Evolutionary conservation across 805 yeast species (phyloP).

Genomic region (Saturnispora dispora): DNA sequence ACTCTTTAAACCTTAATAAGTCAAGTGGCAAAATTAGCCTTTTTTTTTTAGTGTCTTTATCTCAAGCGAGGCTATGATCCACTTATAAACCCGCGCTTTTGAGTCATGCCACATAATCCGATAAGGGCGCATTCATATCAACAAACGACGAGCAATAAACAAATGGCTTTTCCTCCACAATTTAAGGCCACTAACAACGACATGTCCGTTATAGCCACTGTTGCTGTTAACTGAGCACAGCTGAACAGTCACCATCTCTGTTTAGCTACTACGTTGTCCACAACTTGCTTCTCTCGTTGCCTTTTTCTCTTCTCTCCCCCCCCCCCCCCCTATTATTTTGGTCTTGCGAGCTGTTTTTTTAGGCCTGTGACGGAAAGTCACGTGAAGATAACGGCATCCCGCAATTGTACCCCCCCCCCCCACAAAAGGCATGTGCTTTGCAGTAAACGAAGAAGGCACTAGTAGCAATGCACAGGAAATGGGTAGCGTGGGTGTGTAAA

Average conservation of each 20-base stretch:
- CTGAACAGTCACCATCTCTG: too few species aligned
- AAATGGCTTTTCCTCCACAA: neutral
- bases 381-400: neutral
- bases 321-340: neutral
- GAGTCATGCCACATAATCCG: constrained; percentile 2
- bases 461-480: neutral
- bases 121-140: neutral
- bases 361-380: neutral
- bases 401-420: neutral
- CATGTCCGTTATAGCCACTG: neutral
- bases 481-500: neutral
- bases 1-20: neutral
- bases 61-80: neutral
- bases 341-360: neutral
- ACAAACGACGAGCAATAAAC: neutral
- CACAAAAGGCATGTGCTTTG: neutral
- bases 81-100: neutral
- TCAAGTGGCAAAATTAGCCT: neutral
- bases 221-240: neutral
- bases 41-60: neutral
- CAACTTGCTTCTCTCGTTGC: neutral
- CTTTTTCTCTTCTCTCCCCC: neutral
- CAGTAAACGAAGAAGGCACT: neutral
- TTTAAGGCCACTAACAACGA: neutral
- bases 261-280: too few species aligned